Conservation (phyloP, 73 alveolate species). For the Symbiodinium natans region DNA sequence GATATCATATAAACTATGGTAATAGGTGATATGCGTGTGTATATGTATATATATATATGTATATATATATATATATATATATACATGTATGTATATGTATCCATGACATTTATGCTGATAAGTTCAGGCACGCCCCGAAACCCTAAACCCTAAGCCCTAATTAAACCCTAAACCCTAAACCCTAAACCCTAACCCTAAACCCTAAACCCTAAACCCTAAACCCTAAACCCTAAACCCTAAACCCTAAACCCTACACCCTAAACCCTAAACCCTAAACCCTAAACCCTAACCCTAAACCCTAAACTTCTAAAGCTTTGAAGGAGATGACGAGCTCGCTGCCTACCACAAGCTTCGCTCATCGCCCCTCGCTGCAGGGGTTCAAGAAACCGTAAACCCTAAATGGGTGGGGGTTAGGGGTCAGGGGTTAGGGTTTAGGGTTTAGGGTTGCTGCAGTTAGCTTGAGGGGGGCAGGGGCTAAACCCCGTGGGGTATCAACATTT, state of each 20-base stretch:
- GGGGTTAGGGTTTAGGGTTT: neutral
- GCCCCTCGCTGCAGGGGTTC: neutral
- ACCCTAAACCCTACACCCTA: neutral
- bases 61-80: too few relatives aligned
- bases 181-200: neutral
- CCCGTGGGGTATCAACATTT: too few relatives aligned
- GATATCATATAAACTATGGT: too few relatives aligned
- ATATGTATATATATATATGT: too few relatives aligned
- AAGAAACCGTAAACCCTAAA: too few relatives aligned
- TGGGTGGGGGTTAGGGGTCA: too few relatives aligned
- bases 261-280: too few relatives aligned
- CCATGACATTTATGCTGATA: too few relatives aligned
- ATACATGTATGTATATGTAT: too few relatives aligned
- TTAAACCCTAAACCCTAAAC: neutral
- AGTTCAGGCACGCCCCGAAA: neutral
- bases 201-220: neutral
- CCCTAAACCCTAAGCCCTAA: neutral
- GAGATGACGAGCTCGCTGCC: neutral
- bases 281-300: too few relatives aligned
- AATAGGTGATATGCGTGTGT: too few relatives aligned
- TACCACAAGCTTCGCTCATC: neutral
- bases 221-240: neutral
- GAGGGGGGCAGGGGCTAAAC: too few relatives aligned
- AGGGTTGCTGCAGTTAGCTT: neutral
- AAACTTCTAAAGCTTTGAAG: neutral